A percentile compares a stretch with the other conserved stretches of the same genome.
These are phyloP conservation scores for Neocallimastix lanati DNA, from an alignment of 192 early-diverging fungal species.

Conservation along the genomic window DNA sequence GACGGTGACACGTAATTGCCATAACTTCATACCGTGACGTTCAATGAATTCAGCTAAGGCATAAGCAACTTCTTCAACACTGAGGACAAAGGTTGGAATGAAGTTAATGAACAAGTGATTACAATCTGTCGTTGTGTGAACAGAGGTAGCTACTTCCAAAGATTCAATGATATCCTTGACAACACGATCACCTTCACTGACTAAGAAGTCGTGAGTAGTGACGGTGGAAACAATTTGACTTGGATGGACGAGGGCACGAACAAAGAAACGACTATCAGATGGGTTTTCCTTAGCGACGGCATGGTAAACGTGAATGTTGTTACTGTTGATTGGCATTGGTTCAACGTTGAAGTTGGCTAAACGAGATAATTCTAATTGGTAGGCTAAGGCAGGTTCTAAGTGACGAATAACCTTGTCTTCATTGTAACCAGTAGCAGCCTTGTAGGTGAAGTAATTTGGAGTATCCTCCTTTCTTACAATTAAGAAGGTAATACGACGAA, in stretches of 20 bases:
- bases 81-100: slow-evolving; percentile 84
- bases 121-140: slow-evolving; percentile 87
- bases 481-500: slow-evolving; percentile 82
- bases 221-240: slow-evolving; percentile 60
- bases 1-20: slow-evolving; percentile 81
- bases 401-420: slow-evolving; percentile 94
- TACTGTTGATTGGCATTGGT: slow-evolving; percentile 83
- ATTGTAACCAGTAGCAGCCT: slow-evolving; percentile 57
- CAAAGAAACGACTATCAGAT: slow-evolving; percentile 90
- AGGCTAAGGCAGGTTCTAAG: slow-evolving; percentile 94
- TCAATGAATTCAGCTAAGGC: slow-evolving; percentile 77
- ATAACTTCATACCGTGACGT: slow-evolving; percentile 85
- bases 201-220: slow-evolving; percentile 80
- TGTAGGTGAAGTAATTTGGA: slow-evolving; percentile 92
- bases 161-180: slow-evolving; percentile 87
- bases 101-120: slow-evolving; percentile 99
- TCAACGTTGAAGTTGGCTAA: slow-evolving; percentile 90
- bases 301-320: slow-evolving; percentile 92
- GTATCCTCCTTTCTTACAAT: slow-evolving; percentile 63
- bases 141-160: slow-evolving; percentile 53
- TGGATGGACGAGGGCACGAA: slow-evolving; percentile 87
- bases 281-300: slow-evolving; percentile 85
- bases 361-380: slow-evolving; percentile 84
- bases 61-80: slow-evolving; percentile 60
- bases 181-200: slow-evolving; percentile 84